Base-by-base conservation (phyloP, 2,329 filamentous ascomycete genomes). In the Aspergillus carbonarius region DNA sequence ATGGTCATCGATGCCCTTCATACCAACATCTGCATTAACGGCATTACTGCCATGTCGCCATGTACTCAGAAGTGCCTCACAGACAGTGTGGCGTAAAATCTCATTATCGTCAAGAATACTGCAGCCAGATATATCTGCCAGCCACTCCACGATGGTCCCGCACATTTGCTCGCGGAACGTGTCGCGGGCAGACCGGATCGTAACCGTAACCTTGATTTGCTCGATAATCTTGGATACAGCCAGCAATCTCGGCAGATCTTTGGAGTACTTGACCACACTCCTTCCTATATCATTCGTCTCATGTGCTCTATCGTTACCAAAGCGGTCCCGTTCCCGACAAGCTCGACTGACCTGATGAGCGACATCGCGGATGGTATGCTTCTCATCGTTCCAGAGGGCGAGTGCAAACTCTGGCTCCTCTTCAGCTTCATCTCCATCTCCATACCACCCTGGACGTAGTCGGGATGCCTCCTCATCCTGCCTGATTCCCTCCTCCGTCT, bases 131-230 rank as follows among this genome's bases (percentile, higher is more conserved):
- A 99, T 96, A 74, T 99, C 96, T 54, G 88, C 85, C 18, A 99
- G 83, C 96, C 96, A 99, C 68, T 97, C 93, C 55, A 99, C 89
- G 61, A 99, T 93, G 15, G 92, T 92, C n/a, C 91, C 92, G 68
- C 93, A 97, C 96, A 99, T 99, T 73, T 98, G 91, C 73, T 99
- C 95, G 59, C 95, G 85, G 77, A 98, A 99, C 0, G 92, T 98
- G 76, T 99, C 95, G 66, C 96, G 85, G 5, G 95, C 87, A 9
- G 93, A 96, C 46, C 95, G 87, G 61, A 99, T 92, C 0, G 95
- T 99, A 50, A 97, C 92, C 0, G 95, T 98, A 58, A 99, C 87
- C 72, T 96, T 93, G 74, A 99, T 97, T 60, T 96, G 88, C 75
- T 99, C 95, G 64, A 99, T 90, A 20, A 95, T 88, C 63, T 86